Base-by-base conservation (phyloP, 352 stramenopile species). In the Phytophthora citrophthora region DNA sequence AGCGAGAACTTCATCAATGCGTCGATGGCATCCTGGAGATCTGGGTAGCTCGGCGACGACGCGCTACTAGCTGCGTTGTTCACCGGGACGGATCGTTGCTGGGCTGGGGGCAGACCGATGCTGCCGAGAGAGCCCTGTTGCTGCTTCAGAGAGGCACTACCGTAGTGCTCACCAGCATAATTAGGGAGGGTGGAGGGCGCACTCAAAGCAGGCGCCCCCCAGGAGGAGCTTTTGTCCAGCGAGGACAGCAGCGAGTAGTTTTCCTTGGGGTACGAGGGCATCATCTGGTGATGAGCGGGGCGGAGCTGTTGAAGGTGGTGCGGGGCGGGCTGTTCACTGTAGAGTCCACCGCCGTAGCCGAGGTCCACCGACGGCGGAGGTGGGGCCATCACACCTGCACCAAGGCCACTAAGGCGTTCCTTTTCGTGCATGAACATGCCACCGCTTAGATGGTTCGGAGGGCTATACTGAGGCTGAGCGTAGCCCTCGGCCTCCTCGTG, bases 1-100 rank as follows among this genome's bases (percentile, higher is more conserved):
- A 93, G 71, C 57, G 84, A 93, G 55, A 93, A 93, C 72, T 90
- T 90, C 80, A 93, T 90, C 72, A 93, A 85, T 75, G 84, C 82
- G 74, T 93, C 84, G 67, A 93, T 93, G 78, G 84, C 82, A 85
- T 93, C 84, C 60, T 93, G 82, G 75, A 93, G 78, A 54, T 93
- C 81, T 16, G 82, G 84, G 73, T 91, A 93, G 50, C 74, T 77
- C 20, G 73, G 62, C 46, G 70, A 74, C 39, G 67, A 72, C 34
- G 68, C 58, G 60, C 64, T 72, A 47, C 50, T 71, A 56, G 60
- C 45, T 64, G 64, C 45, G 36, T 69, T 62, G 57, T 54, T 68
- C 39, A 53, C 56, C 16, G 60, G 32, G 13, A 60, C 32, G 27
- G 57, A 56, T 72, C 65, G 61, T 61, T 65, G 46, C 51, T 76